Evolutionary conservation across 2,329 filamentous ascomycete genomes (phyloP), one percentile per base, ranked within the genome.

Genomic region (Pyricularia pennisetigena): DNA sequence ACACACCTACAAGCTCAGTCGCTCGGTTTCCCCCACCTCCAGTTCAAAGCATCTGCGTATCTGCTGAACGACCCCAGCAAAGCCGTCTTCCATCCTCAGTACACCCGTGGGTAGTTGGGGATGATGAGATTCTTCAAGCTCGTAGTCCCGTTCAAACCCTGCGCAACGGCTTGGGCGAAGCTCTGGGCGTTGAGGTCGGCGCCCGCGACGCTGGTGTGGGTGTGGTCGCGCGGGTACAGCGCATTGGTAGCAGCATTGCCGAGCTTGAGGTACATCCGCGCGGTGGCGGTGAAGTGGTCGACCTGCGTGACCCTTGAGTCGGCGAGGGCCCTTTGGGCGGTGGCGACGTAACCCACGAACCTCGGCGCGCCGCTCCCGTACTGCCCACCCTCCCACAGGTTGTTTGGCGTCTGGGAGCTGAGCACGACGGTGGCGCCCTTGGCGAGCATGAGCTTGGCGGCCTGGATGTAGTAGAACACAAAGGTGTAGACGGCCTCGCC

Each of bases 361-460:
- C 86, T 79, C 29, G 79, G 78, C 0, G 83, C 77, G 0, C 72
- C 72, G 71, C 84, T 85, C 9, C 72, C 69, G 71, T 82, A 90
- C 0, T 72, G 77, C 0, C 87, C 87, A 0, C 77, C 79, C 72
- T 88, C 86, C 82, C 86, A 89, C 2, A 83, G 81, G 74, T 90
- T 89, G 76, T 81, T 71, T 28, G 80, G 80, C 0, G 87, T 90
- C 66, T 84, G 82, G 3, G 82, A 81, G 65, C 82, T 83, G 63
- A 90, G 79, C 69, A 90, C 81, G 57, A 90, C 87, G 30, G 82
- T 83, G 1, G 86, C 87, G 0, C 88, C 88, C 73, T 86, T 87
- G 26, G 77, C 79, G 7, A 81, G 79, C 72, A 88, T 82, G 57
- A 80, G 75, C 59, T 79, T 80, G 24, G 86, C 81, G 0, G 87